Percentiles rank a stretch among this genome's conserved stretches.
Conservation (phyloP, 352 stramenopile genomes). For the Globisporangium viniferum region DNA sequence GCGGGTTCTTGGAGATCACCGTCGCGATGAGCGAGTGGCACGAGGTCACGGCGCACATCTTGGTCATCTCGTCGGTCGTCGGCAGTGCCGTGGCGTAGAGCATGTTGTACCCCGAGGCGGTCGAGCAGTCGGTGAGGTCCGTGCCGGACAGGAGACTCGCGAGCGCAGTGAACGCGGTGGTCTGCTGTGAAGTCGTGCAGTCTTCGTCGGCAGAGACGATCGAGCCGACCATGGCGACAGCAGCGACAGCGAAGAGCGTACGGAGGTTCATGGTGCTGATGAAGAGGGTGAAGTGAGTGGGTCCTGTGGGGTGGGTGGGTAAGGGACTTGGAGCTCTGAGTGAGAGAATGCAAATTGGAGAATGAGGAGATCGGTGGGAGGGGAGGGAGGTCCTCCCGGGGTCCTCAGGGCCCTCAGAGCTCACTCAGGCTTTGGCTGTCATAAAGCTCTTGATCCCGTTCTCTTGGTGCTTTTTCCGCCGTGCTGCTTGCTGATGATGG, state of each 20-base stretch:
- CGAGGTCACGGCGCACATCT: slow-evolving; percentile 29
- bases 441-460: neutral
- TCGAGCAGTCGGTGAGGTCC: slow-evolving; percentile 22
- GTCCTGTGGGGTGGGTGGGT: neutral
- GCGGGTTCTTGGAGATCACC: slow-evolving; percentile 25
- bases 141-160: slow-evolving; percentile 18
- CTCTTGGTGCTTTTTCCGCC: neutral
- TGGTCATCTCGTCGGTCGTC: slow-evolving; percentile 24
- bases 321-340: slow-evolving; percentile 12
- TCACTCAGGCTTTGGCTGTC: too few relatives aligned
- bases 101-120: slow-evolving; percentile 34
- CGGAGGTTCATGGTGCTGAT: slow-evolving; percentile 7
- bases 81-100: slow-evolving; percentile 28
- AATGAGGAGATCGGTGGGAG: slow-evolving; percentile 2
- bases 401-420: too few relatives aligned
- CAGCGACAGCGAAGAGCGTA: slow-evolving; percentile 14
- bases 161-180: slow-evolving; percentile 27
- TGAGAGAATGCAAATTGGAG: slow-evolving; percentile 12
- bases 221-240: slow-evolving; percentile 23
- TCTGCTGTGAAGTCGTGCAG: slow-evolving; percentile 21
- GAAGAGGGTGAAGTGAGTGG: too few relatives aligned
- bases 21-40: slow-evolving; percentile 37
- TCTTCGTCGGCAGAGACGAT: slow-evolving; percentile 1
- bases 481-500: neutral
- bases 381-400: too few relatives aligned